Evolutionary conservation across 306 rosid genomes (phyloP).

Genomic region (Lotus japonicus): DNA sequence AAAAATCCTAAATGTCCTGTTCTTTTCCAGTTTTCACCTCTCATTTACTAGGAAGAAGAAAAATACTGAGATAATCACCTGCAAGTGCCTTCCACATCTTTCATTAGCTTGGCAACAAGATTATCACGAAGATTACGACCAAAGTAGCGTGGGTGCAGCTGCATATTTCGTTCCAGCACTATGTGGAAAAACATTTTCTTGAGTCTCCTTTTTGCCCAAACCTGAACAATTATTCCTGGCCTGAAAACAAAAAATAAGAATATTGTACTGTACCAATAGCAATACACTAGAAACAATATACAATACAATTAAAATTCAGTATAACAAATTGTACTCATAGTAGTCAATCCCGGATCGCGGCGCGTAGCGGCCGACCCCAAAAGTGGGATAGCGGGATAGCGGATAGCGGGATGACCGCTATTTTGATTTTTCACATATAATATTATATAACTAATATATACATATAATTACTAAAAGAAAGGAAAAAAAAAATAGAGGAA

Average conservation of each 20-base stretch:
- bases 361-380: too few relatives aligned
- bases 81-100: conserved; percentile 98
- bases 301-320: too few relatives aligned
- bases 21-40: not conserved
- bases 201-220: not conserved
- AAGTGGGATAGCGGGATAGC: too few relatives aligned
- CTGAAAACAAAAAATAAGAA: not conserved
- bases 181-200: conserved; percentile 84
- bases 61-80: conserved; percentile 32
- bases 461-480: too few relatives aligned
- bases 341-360: too few relatives aligned
- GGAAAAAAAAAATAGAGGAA: too few relatives aligned
- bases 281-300: too few relatives aligned
- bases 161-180: conserved; percentile 92
- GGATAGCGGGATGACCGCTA: too few relatives aligned
- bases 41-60: not conserved
- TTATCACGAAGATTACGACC: conserved; percentile 89
- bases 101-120: conserved; percentile 86
- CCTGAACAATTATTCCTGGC: not conserved
- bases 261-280: too few relatives aligned
- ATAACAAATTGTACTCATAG: too few relatives aligned
- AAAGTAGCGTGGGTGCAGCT: conserved; percentile 92
- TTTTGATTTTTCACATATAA: too few relatives aligned
- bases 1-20: not conserved
- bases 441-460: too few relatives aligned